These are phyloP conservation scores for Paxillus rubicundulus DNA, from an alignment of 768 basidiomycete genomes.

Conservation along the genomic window DNA sequence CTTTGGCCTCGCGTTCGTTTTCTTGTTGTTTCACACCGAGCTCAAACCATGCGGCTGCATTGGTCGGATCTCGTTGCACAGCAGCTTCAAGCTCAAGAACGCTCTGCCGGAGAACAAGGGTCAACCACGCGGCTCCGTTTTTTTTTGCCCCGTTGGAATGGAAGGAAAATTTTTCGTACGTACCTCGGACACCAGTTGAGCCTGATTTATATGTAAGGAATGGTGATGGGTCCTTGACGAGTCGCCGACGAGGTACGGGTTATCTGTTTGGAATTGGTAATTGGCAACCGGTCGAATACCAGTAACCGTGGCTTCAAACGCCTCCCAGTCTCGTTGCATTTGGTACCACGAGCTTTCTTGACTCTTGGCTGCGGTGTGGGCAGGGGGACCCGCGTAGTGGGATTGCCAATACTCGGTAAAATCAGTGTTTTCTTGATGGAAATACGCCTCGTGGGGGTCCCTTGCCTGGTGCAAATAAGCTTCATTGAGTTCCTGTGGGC, in stretches of 20 bases:
- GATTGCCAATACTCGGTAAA: slow-evolving; percentile 60
- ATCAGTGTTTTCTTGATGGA: slow-evolving; percentile 68
- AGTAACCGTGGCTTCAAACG: slow-evolving; percentile 67
- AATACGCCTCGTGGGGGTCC: slow-evolving; percentile 64
- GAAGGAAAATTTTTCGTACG: slow-evolving; percentile 12
- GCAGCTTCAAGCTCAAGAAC: slow-evolving; percentile 87
- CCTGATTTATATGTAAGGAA: slow-evolving; percentile 30
- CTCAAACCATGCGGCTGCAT: slow-evolving; percentile 81
- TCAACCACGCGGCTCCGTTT: slow-evolving; percentile 13
- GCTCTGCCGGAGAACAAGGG: slow-evolving; percentile 47
- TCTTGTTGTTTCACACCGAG: slow-evolving; percentile 98
- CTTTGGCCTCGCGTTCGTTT: slow-evolving; percentile 91
- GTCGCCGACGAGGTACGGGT: slow-evolving; percentile 73
- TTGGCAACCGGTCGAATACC: slow-evolving; percentile 55
- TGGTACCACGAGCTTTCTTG: slow-evolving; percentile 52
- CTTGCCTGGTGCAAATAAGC: slow-evolving; percentile 20
- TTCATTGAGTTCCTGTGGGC: slow-evolving; percentile 14
- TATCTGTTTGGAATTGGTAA: slow-evolving; percentile 75
- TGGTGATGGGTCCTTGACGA: slow-evolving; percentile 50
- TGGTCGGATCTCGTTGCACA: slow-evolving; percentile 72
- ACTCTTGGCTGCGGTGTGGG: slow-evolving; percentile 16
- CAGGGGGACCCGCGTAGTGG: slow-evolving; percentile 28
- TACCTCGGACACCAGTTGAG: slow-evolving; percentile 40
- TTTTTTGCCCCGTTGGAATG: slow-evolving; percentile 5
- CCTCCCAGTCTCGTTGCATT: slow-evolving; percentile 78